phyloP scores from a whole-genome alignment of 108 stramenopile species.

The Cyclotella baltica region DNA sequence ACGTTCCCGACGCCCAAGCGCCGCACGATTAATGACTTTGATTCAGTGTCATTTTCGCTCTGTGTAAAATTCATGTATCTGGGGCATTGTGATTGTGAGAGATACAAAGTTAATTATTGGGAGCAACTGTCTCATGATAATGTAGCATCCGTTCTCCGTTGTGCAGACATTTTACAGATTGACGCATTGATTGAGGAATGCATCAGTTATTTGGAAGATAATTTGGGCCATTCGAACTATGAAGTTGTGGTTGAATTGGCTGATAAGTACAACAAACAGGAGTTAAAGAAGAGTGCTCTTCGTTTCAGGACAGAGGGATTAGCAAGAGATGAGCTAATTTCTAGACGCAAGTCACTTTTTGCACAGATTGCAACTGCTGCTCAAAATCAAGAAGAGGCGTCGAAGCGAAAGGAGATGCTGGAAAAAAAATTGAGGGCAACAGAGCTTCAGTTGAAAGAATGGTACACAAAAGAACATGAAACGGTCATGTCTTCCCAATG shows the following conservation, averaged over 20 bases:
- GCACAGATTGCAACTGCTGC: not conserved
- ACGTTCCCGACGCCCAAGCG: constrained; percentile 4
- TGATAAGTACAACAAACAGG: constrained; percentile 1
- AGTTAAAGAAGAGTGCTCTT: constrained; percentile 4
- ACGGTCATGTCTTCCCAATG: not conserved
- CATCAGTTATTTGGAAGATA: constrained; percentile 13
- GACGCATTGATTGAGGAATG: not conserved
- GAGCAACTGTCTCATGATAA: not conserved
- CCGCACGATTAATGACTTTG: constrained; percentile 3
- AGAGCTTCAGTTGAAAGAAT: constrained; percentile 3
- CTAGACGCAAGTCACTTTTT: not conserved
- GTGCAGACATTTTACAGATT: constrained; percentile 4
- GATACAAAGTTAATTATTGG: not conserved
- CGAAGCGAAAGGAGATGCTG: not conserved
- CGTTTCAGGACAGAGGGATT: not conserved
- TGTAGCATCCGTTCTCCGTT: not conserved
- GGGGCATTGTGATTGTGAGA: not conserved
- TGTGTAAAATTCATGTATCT: constrained; percentile 21
- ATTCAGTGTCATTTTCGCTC: not conserved
- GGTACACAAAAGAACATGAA: not conserved
- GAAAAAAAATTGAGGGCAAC: not conserved
- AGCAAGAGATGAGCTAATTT: not conserved
- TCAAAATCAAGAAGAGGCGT: not conserved
- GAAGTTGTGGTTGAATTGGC: constrained; percentile 13
- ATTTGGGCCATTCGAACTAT: constrained; percentile 30